Percentiles rank a stretch among this genome's conserved stretches.
These are phyloP conservation scores for Annulohypoxylon truncatum DNA, from an alignment of 2,329 filamentous ascomycete genomes.

Conservation along the genomic window DNA sequence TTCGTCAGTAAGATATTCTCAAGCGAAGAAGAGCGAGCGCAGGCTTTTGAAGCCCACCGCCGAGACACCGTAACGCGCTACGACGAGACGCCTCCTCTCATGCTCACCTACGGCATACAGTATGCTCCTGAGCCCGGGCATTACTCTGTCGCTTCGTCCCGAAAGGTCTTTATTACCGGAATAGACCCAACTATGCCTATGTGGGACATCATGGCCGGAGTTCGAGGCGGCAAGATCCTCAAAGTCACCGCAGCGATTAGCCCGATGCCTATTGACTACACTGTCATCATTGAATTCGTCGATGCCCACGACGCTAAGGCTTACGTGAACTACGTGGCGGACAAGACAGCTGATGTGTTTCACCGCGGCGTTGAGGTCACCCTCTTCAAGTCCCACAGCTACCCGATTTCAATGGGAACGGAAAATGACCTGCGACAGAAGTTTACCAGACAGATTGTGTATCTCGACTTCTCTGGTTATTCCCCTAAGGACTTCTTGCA, in stretches of 20 bases:
- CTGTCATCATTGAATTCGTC: constrained; percentile 10
- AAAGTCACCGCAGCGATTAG: neutral
- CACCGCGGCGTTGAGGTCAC: neutral
- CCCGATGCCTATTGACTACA: neutral
- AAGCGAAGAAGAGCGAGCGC: neutral
- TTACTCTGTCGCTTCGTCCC: constrained; percentile 8
- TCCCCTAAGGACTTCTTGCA: neutral
- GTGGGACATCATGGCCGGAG: constrained; percentile 18
- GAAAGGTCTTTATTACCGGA: constrained; percentile 33
- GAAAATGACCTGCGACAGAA: neutral
- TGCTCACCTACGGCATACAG: neutral
- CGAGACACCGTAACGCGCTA: neutral
- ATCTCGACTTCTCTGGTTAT: neutral
- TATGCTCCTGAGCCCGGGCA: neutral
- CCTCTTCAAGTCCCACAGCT: constrained; percentile 6
- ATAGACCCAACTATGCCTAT: neutral
- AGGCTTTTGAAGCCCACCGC: neutral
- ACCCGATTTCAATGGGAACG: neutral
- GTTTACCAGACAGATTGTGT: constrained; percentile 10
- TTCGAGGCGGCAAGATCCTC: constrained; percentile 37
- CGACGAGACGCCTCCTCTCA: neutral
- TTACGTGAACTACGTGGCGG: constrained; percentile 6
- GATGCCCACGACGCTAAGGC: neutral
- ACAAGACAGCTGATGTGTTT: neutral
- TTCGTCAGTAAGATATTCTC: neutral